Percentiles rank a stretch among this genome's conserved stretches.
Conservation (phyloP, 352 stramenopile genomes). For the Peronospora belbahrii region DNA sequence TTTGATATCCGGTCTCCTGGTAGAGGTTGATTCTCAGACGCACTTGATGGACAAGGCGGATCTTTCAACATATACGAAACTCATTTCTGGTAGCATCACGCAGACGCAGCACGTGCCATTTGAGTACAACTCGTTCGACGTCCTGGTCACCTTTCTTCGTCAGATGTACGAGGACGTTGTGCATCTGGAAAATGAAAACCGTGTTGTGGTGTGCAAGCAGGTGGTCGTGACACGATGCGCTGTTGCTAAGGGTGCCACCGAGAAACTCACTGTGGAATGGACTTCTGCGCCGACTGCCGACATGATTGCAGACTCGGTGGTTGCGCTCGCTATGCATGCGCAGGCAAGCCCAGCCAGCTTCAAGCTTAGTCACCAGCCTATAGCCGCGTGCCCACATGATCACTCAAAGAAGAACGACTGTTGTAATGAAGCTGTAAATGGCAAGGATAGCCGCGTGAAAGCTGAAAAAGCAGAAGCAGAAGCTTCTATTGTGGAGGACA, state of each 20-base stretch:
- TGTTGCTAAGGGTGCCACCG: conserved; percentile 20
- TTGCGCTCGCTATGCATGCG: conserved; percentile 92
- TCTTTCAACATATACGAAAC: conserved; percentile 79
- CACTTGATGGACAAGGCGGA: conserved; percentile 84
- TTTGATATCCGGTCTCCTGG: conserved; percentile 74
- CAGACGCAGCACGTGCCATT: conserved; percentile 84
- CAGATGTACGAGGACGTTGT: conserved; percentile 81
- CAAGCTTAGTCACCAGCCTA: conserved; percentile 70
- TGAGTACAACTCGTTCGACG: conserved; percentile 67
- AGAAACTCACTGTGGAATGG: conserved; percentile 74
- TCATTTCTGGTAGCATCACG: conserved; percentile 70
- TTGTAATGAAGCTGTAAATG: conserved; percentile 2
- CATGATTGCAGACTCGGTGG: conserved; percentile 94
- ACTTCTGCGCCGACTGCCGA: conserved; percentile 90
- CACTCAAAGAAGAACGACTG: conserved; percentile 47
- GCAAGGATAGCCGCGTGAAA: conserved; percentile 5
- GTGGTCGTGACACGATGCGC: conserved; percentile 55
- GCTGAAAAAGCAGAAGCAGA: conserved; percentile 16
- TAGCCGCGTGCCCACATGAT: conserved; percentile 68
- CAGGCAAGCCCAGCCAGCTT: conserved; percentile 77
- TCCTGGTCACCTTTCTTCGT: conserved; percentile 67
- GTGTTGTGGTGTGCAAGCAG: conserved; percentile 65
- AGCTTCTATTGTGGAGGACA: conserved; percentile 7
- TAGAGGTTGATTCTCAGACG: conserved; percentile 81
- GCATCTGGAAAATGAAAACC: conserved; percentile 42